These are phyloP conservation scores for Leishmania martiniquensis DNA, from an alignment of 208 protist species.

Conservation along the genomic window DNA sequence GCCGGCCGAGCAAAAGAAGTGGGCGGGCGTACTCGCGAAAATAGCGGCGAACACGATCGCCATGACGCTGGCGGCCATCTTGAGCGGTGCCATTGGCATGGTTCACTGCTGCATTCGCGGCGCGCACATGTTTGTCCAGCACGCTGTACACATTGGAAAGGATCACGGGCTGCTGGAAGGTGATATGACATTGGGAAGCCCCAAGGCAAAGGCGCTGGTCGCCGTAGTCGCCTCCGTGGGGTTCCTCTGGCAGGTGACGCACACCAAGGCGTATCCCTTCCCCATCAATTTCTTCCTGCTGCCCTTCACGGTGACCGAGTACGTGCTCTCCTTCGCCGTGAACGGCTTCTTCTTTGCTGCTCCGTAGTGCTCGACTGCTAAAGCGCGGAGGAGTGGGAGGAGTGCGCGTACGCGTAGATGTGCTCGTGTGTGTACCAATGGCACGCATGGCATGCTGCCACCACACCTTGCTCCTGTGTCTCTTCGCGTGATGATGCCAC, in stretches of 20 bases:
- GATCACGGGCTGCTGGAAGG: slow-evolving; percentile 48
- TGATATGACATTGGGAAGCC: slow-evolving; percentile 39
- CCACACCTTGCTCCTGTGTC: too few species aligned
- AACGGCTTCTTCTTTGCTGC: slow-evolving; percentile 37
- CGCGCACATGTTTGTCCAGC: slow-evolving; percentile 50
- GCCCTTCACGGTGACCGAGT: slow-evolving; percentile 64
- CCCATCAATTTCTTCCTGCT: slow-evolving; percentile 79
- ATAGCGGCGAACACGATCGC: slow-evolving; percentile 31
- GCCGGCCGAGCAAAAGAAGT: slow-evolving; percentile 58
- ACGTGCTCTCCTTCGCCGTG: slow-evolving; percentile 34
- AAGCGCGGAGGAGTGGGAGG: background rate
- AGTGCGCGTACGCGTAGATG: too few species aligned
- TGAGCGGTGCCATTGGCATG: slow-evolving; percentile 43
- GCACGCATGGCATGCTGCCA: too few species aligned
- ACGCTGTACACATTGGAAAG: slow-evolving; percentile 40
- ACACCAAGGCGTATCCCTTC: slow-evolving; percentile 64
- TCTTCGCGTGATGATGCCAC: too few species aligned
- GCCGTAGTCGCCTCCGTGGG: slow-evolving; percentile 58
- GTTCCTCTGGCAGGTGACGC: slow-evolving; percentile 73
- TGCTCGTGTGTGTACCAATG: background rate
- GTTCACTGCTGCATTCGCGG: slow-evolving; percentile 72
- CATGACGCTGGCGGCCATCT: slow-evolving; percentile 42
- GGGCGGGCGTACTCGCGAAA: slow-evolving; percentile 41
- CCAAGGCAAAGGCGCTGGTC: slow-evolving; percentile 46
- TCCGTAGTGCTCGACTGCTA: slow-evolving; percentile 4